Percentiles rank a stretch among this genome's conserved stretches.
phyloP scores from a whole-genome alignment of 257 asterid species.

The Nicotiana benthamiana region DNA sequence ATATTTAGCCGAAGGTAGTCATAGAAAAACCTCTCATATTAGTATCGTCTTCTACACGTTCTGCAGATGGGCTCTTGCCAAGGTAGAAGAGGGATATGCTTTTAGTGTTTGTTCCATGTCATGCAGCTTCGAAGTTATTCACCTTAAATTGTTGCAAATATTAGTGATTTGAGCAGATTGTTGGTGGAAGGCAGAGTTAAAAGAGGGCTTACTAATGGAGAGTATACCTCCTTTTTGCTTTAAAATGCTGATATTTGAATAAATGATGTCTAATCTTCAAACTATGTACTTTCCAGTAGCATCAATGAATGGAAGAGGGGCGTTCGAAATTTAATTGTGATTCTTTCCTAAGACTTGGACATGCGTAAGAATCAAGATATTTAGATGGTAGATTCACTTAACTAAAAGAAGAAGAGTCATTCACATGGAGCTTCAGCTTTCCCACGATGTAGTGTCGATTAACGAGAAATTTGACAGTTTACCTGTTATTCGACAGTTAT shows the following conservation, averaged over 20 bases:
- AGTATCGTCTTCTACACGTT: not conserved
- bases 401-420: not conserved
- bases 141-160: not conserved
- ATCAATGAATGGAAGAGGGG: not conserved
- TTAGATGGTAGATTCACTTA: not conserved
- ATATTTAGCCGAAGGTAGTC: not conserved
- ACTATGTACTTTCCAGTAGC: not conserved
- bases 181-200: not conserved
- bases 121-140: not conserved
- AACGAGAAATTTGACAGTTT: not conserved
- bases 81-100: not conserved
- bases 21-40: not conserved
- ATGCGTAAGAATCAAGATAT: not conserved
- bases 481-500: not conserved
- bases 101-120: not conserved
- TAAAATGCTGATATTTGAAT: not conserved
- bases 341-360: not conserved
- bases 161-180: not conserved
- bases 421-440: not conserved
- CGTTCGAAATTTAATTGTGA: not conserved
- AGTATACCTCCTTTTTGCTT: not conserved
- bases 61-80: not conserved
- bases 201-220: not conserved
- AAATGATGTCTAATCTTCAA: not conserved
- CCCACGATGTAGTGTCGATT: not conserved